Evolutionary conservation across 345 rosid species (phyloP).

Genomic region (Excoecaria agallocha): DNA sequence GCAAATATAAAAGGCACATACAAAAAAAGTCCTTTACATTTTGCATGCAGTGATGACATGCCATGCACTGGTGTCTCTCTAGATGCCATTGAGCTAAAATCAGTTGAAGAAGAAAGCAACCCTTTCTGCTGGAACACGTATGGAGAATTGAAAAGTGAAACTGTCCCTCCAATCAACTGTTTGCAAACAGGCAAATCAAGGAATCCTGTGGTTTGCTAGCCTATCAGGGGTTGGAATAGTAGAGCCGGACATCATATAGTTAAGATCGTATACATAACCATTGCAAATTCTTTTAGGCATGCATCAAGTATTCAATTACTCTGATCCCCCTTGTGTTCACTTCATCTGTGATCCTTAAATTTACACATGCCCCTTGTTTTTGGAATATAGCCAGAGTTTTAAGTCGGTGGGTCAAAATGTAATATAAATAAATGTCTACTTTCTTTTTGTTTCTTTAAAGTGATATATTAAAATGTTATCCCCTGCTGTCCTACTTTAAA

Average conservation of each 20-base stretch:
- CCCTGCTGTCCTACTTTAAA: no score
- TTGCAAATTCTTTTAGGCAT: conserved; percentile 4
- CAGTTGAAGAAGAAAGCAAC: conserved; percentile 37
- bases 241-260: background rate
- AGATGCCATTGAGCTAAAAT: conserved; percentile 50
- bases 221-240: background rate
- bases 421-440: no score
- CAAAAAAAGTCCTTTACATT: conserved; percentile 51
- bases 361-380: no score
- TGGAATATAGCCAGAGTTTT: no score
- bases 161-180: conserved; percentile 65
- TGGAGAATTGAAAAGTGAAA: conserved; percentile 62
- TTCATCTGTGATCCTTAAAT: background rate
- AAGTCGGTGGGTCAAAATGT: no score
- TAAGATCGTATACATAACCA: background rate
- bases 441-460: no score
- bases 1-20: conserved; percentile 74
- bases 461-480: no score
- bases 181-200: conserved; percentile 46
- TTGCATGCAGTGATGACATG: conserved; percentile 79
- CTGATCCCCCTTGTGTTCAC: background rate
- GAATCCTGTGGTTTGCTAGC: conserved; percentile 39
- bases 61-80: conserved; percentile 76
- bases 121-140: conserved; percentile 80
- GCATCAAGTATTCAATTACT: background rate